Evolutionary conservation across 2,329 filamentous ascomycete species (phyloP), one percentile per base, ranked within the genome.

Genomic region (Colletotrichum salicis): DNA sequence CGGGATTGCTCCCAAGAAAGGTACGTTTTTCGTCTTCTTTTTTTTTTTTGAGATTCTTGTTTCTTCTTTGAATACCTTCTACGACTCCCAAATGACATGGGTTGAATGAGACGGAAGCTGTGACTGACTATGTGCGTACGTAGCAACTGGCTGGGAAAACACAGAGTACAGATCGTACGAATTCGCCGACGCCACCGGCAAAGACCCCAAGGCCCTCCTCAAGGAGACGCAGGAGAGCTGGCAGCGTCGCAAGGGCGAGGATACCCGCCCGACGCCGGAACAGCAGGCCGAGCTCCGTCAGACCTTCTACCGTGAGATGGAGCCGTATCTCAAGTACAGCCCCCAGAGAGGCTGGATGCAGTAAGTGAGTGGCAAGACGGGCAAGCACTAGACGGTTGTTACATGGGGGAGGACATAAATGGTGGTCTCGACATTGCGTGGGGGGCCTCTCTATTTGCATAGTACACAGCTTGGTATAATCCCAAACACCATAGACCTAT

Each of bases 111-210:
- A 41, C 5, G 5, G 37, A 15, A 41, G 37, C 37, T 15, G 37
- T 41, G 13, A 41, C 37, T 41, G 7, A 41, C 6, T 41, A 13
- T 19, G 15, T 22, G 12, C 65, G 5, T 74, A 92, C 65, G 5
- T 74, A 92, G 91, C 91, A 51, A 95, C 93, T 11, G 91, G 89
- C 6, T 95, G 93, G 93, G 78, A 80, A 10, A 95, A 95, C 79
- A 91, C 91, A 64, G 93, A 95, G 81, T 91, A 85, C 78, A 89
- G 93, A 70, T 90, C 90, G 5, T 95, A 91, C 79, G 83, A 85
- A 59, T 94, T 94, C 78, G 85, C 81, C 31, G 86, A 90, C 51
- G 78, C 85, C 12, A 81, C 80, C 0, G 86, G 87, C 64, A 78
- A 82, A 22, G 87, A 91, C 68, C 79, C 81, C 2, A 80, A 86